Percentiles rank a stretch among this genome's conserved stretches.
Evolutionary conservation across 2,329 filamentous ascomycete genomes (phyloP).

Genomic region (Cladobotryum mycophilum): DNA sequence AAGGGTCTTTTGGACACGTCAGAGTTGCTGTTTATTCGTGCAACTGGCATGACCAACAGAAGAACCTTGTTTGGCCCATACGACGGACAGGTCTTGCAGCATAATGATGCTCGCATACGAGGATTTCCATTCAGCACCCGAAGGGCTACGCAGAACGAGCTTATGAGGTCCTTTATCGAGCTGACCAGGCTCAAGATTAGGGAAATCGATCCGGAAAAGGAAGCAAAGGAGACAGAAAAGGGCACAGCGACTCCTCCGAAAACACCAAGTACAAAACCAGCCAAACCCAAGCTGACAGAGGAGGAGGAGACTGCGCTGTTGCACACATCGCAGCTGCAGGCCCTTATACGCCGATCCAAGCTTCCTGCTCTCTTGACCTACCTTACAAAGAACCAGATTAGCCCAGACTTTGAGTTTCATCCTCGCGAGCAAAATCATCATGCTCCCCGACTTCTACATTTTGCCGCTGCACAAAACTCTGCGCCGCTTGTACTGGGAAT

Average conservation of each 20-base stretch:
- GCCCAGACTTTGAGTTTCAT: constrained; percentile 67
- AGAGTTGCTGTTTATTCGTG: constrained; percentile 81
- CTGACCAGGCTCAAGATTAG: constrained; percentile 83
- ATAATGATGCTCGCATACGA: constrained; percentile 73
- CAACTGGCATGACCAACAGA: constrained; percentile 79
- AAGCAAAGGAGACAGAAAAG: constrained; percentile 38
- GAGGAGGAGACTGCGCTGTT: constrained; percentile 77
- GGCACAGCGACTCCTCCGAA: constrained; percentile 25
- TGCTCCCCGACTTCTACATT: constrained; percentile 75
- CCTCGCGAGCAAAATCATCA: constrained; percentile 69
- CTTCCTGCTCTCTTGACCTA: constrained; percentile 82
- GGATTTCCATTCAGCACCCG: constrained; percentile 92
- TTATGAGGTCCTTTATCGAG: constrained; percentile 92
- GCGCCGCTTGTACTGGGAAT: constrained; percentile 72
- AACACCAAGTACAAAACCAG: constrained; percentile 40
- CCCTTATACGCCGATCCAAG: constrained; percentile 82
- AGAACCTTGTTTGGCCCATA: constrained; percentile 87
- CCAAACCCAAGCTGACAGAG: constrained; percentile 63
- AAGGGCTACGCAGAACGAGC: constrained; percentile 84
- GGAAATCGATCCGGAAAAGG: constrained; percentile 63
- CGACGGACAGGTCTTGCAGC: constrained; percentile 74
- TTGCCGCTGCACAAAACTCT: constrained; percentile 76
- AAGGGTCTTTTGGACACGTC: constrained; percentile 76
- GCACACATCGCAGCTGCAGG: constrained; percentile 84
- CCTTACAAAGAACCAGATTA: constrained; percentile 66